Evolutionary conservation across 306 rosid species (phyloP).

Genomic region (Cucurbita pepo): DNA sequence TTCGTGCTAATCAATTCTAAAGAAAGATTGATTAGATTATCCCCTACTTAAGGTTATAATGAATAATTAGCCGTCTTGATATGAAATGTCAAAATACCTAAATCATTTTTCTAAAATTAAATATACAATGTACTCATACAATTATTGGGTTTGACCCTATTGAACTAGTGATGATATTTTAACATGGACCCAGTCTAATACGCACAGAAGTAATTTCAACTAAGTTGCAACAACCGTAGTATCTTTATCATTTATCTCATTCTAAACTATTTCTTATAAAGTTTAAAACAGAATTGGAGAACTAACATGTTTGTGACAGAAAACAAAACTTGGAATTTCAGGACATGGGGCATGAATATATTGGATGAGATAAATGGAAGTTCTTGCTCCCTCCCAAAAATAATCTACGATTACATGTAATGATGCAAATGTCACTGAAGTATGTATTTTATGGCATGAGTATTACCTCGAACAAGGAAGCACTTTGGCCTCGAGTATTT

Average conservation of each 20-base stretch:
- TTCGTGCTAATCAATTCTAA: no score
- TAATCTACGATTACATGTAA: not conserved
- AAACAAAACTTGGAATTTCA: not conserved
- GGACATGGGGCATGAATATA: not conserved
- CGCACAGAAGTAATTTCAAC: not conserved
- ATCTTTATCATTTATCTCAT: not conserved
- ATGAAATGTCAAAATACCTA: no score
- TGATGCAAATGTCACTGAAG: not conserved
- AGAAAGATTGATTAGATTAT: no score
- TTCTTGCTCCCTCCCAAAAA: not conserved
- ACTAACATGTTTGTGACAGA: not conserved
- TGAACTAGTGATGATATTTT: no score
- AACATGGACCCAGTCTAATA: no score
- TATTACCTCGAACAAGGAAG: constrained; percentile 32
- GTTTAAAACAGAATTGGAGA: not conserved
- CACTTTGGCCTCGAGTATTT: constrained; percentile 30
- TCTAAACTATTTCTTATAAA: not conserved
- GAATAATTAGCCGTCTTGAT: no score
- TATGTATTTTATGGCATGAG: not conserved
- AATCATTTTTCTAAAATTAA: no score
- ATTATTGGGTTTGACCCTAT: no score
- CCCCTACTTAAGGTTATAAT: no score
- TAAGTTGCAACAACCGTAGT: not conserved
- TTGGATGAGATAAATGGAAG: not conserved
- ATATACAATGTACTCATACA: no score